Evolutionary conservation across 75 land plant species (phyloP), one percentile per base, ranked within the genome.

Genomic region (Sequoia sempervirens): DNA sequence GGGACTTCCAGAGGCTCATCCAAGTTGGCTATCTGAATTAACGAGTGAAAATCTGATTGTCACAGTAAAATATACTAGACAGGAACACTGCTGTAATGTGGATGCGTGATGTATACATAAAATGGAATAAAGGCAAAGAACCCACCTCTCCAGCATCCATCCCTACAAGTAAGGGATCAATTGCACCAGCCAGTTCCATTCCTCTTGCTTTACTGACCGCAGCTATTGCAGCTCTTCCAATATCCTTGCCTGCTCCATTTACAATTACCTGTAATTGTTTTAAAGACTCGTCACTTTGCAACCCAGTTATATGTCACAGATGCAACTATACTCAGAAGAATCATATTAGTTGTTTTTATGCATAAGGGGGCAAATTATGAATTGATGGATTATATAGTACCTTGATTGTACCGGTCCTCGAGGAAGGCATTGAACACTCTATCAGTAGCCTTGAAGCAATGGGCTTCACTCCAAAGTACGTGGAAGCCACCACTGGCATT

Each of bases 131-230:
- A 45, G 34, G 80, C 81, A 15, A 80, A 37, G 10, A 83, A 58
- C 38, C 50, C 30, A 92, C 97, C 94, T 88, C 91, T n/a, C 93
- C 98, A 45, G 90, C 91, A 83, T 96, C 98, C 83, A 87, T 85
- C 5, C 98, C 96, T 54, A 91, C 91, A 79, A 84, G 85, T 30
- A 69, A 38, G 17, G 88, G 83, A 84, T 96, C 98, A 46, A 96
- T 87, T 13, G 93, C 98, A 52, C 96, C 98, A 76, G 93, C 98
- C 36, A 96, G n/a, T 84, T 96, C 93, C 96, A 96, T 93, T 61
- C 98, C 98, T 85, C 96, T 93, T 46, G 98, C 96, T 83, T 89
- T 94, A 1, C 87, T 88, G n/a, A 96, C 89, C 17, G 96, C 98
- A 52, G 87, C 76, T 17, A 96, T 90, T 32, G 98, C 94, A 46